Percentiles rank a stretch among this genome's conserved stretches.
phyloP scores from a whole-genome alignment of 148 eudicot genomes.

The Polygonum aviculare region DNA sequence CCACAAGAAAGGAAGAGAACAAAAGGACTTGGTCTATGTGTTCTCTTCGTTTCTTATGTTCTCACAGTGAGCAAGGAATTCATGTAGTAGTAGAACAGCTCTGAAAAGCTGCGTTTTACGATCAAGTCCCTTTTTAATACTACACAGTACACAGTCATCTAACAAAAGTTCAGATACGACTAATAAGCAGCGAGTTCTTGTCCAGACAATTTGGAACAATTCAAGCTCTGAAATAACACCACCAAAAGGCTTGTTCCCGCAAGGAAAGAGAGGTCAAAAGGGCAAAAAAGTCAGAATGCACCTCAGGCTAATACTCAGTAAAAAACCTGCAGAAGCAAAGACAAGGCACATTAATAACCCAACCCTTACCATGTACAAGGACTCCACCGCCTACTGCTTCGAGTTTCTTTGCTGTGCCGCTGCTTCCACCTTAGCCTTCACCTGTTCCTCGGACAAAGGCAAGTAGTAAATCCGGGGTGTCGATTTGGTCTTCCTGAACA shows the following conservation, averaged over 20 bases:
- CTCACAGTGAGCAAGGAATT: not conserved
- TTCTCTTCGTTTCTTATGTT: not conserved
- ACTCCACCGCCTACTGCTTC: conserved; percentile 23
- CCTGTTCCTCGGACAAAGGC: conserved; percentile 80
- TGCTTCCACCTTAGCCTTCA: conserved; percentile 40
- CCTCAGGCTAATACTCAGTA: not conserved
- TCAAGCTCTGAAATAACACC: not conserved
- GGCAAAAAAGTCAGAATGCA: not conserved
- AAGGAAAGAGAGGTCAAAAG: not conserved
- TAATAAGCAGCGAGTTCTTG: not conserved
- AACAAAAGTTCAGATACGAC: not conserved
- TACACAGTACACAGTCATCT: not conserved
- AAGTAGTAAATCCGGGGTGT: conserved; percentile 86
- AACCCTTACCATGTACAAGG: conserved; percentile 1
- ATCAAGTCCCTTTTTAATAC: not conserved
- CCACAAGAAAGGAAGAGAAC: not conserved
- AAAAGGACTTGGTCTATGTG: not conserved
- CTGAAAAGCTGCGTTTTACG: not conserved
- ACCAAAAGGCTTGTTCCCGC: not conserved
- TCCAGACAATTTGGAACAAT: not conserved
- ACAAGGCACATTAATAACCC: not conserved
- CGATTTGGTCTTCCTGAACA: conserved; percentile 81
- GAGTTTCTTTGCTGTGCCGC: conserved; percentile 30
- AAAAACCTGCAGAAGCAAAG: conserved; percentile 5
- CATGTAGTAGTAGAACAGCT: not conserved